phyloP scores from a whole-genome alignment of 2,329 filamentous ascomycete species.

The Fusarium zealandicum region DNA sequence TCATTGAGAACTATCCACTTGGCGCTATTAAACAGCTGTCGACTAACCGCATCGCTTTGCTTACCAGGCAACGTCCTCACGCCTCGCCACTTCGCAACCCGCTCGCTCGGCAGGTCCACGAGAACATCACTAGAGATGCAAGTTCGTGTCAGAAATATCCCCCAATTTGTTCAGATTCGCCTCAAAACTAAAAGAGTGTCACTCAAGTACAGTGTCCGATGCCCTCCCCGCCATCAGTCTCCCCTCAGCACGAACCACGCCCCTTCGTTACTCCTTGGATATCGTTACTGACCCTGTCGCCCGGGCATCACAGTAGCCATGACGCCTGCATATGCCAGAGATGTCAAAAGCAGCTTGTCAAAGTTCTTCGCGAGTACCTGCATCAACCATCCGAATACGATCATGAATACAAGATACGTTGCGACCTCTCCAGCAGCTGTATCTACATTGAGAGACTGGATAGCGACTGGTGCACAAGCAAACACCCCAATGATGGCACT shows the following conservation, averaged over 20 bases:
- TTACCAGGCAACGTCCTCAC: too few species aligned
- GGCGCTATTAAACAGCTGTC: too few species aligned
- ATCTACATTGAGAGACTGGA: constrained; percentile 20
- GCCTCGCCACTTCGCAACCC: too few species aligned
- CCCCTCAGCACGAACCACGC: too few species aligned
- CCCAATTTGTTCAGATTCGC: too few species aligned
- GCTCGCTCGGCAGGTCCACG: too few species aligned
- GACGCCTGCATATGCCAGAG: constrained; percentile 9
- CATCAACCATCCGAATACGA: constrained; percentile 15
- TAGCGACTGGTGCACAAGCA: constrained; percentile 19
- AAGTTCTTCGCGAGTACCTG: constrained; percentile 10
- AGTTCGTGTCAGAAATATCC: too few species aligned
- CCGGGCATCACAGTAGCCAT: constrained; percentile 17
- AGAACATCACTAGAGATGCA: too few species aligned
- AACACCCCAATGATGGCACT: constrained; percentile 10
- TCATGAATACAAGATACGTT: constrained; percentile 23
- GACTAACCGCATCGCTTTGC: too few species aligned
- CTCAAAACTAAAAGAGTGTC: too few species aligned
- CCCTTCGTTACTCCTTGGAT: too few species aligned
- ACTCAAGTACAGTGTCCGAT: background rate
- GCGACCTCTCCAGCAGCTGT: constrained; percentile 16
- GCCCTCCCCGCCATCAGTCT: background rate
- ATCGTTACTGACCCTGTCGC: background rate
- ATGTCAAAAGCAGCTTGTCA: constrained; percentile 16
- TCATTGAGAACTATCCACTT: too few species aligned